Conservation (phyloP, 2,329 filamentous ascomycete genomes). For the Calonectria pteridis region DNA sequence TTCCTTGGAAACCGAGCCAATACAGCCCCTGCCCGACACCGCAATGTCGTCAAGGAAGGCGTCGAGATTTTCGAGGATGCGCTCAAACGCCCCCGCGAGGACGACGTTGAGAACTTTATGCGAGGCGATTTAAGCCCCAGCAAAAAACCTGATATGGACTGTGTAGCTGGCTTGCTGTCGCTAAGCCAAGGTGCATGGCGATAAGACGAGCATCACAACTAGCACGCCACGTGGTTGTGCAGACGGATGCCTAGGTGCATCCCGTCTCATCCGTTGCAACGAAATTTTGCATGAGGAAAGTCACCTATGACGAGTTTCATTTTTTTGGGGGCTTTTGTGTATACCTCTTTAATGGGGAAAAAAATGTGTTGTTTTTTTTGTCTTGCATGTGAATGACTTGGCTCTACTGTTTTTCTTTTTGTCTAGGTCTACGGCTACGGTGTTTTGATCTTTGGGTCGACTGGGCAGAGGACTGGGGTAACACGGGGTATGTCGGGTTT, state of each 20-base stretch:
- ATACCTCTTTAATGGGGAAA: conserved; percentile 28
- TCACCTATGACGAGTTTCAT: conserved; percentile 25
- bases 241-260: background rate
- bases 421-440: conserved; percentile 28
- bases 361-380: conserved; percentile 14
- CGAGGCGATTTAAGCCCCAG: conserved; percentile 72
- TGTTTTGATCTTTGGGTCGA: conserved; percentile 35
- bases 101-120: conserved; percentile 83
- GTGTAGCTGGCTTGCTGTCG: conserved; percentile 88
- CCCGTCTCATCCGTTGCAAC: conserved; percentile 22
- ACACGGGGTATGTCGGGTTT: conserved; percentile 29
- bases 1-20: conserved; percentile 54
- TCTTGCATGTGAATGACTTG: conserved; percentile 31
- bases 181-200: conserved; percentile 94
- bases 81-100: conserved; percentile 50
- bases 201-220: conserved; percentile 47
- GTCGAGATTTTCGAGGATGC: conserved; percentile 68
- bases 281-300: conserved; percentile 28
- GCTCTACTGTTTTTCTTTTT: conserved; percentile 29
- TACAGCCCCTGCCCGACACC: conserved; percentile 55
- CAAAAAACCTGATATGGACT: conserved; percentile 86
- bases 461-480: conserved; percentile 14
- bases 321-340: conserved; percentile 29
- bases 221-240: conserved; percentile 17
- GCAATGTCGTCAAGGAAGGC: conserved; percentile 48